Conservation (phyloP, 2,329 filamentous ascomycete genomes). For the Stemphylium lycopersici region DNA sequence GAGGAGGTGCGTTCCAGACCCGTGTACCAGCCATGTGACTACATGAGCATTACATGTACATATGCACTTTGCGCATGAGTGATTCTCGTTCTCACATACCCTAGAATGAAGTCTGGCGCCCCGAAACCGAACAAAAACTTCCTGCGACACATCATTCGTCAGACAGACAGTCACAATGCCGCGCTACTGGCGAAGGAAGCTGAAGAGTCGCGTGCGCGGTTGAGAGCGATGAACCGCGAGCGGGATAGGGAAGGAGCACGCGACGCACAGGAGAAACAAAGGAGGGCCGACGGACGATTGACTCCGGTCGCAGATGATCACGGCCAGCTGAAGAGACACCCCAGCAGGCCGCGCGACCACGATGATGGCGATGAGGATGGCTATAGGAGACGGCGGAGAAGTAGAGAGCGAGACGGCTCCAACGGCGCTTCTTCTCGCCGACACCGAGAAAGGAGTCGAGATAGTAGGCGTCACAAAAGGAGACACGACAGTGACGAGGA, state of each 20-base stretch:
- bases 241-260: constrained; percentile 18
- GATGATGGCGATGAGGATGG: constrained; percentile 23
- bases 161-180: constrained; percentile 88
- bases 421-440: constrained; percentile 1
- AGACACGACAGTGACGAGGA: constrained; percentile 21
- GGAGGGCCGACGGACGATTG: constrained; percentile 28
- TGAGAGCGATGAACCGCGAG: constrained; percentile 55
- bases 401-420: constrained; percentile 13
- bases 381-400: constrained; percentile 6
- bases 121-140: constrained; percentile 94
- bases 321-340: constrained; percentile 19
- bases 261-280: constrained; percentile 20
- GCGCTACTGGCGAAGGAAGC: constrained; percentile 83
- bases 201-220: constrained; percentile 74
- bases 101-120: constrained; percentile 66
- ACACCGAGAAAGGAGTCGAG: constrained; percentile 21
- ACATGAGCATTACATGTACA: constrained; percentile 13
- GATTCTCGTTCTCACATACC: not conserved
- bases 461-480: constrained; percentile 22
- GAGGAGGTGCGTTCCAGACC: constrained; percentile 53
- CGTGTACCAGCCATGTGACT: constrained; percentile 7
- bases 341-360: constrained; percentile 24
- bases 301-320: constrained; percentile 27
- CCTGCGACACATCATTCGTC: constrained; percentile 83
- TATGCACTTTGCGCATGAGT: not conserved